A percentile compares a stretch with the other conserved stretches of the same genome.
Evolutionary conservation across 495 filamentous ascomycete genomes (phyloP).

Genomic region (Aspergillus ellipticus): DNA sequence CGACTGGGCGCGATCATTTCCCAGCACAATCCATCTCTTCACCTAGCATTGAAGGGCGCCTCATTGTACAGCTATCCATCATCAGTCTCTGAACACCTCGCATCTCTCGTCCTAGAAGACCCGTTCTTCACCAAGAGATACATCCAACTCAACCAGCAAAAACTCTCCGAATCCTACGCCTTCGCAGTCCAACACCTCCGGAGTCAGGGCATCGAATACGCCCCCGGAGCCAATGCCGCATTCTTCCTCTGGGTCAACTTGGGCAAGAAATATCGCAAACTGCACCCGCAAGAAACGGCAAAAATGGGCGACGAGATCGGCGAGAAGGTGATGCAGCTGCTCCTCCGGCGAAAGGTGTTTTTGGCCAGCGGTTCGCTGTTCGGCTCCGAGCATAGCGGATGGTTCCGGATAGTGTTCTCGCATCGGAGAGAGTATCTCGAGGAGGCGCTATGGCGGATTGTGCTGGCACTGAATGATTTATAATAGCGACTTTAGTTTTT

Average conservation of each 20-base stretch:
- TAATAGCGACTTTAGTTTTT: too few relatives aligned
- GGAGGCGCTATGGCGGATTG: constrained; percentile 43
- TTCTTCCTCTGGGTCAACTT: constrained; percentile 62
- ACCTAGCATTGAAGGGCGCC: constrained; percentile 33
- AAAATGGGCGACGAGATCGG: constrained; percentile 15
- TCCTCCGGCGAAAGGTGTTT: constrained; percentile 42
- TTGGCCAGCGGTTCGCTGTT: constrained; percentile 41
- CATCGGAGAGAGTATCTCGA: constrained; percentile 32
- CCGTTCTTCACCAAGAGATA: constrained; percentile 42
- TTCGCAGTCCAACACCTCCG: constrained; percentile 34
- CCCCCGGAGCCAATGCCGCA: constrained; percentile 41
- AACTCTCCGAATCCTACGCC: constrained; percentile 33
- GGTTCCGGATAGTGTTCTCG: constrained; percentile 52
- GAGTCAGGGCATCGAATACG: constrained; percentile 38
- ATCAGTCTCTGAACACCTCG: constrained; percentile 41
- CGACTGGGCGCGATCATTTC: constrained; percentile 53
- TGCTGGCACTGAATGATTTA: background rate
- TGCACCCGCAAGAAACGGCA: constrained; percentile 20
- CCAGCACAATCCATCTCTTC: constrained; percentile 38
- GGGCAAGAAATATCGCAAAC: constrained; percentile 31
- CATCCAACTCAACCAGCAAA: constrained; percentile 34
- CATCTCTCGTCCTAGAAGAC: constrained; percentile 45
- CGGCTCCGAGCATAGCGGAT: constrained; percentile 44
- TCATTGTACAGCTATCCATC: constrained; percentile 46
- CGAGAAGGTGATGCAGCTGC: constrained; percentile 24